These are phyloP conservation scores for Anacardium occidentale DNA, from an alignment of 345 rosid species.

Conservation along the genomic window DNA sequence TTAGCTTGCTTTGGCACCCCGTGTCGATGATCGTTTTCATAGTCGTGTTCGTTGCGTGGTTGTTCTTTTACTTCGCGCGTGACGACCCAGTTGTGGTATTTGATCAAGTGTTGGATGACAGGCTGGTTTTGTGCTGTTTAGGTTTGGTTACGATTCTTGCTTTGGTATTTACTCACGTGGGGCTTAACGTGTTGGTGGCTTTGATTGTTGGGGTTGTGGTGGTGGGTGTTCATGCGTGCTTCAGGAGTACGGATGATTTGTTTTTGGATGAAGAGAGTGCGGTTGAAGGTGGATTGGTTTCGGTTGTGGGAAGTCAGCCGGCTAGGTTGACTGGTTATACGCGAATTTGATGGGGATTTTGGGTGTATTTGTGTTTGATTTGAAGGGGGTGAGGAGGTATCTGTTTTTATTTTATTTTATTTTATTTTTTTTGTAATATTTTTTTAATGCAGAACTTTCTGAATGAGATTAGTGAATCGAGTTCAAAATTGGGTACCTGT, in stretches of 20 bases:
- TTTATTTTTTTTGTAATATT: not conserved
- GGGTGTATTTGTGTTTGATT: not conserved
- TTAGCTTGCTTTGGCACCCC: conserved; percentile 80
- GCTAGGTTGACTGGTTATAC: conserved; percentile 48
- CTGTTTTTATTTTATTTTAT: not conserved
- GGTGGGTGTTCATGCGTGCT: conserved; percentile 63
- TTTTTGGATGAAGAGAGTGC: conserved; percentile 66
- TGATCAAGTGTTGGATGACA: conserved; percentile 48
- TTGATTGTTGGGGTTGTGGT: conserved; percentile 51
- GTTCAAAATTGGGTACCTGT: too few species aligned
- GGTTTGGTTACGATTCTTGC: conserved; percentile 62
- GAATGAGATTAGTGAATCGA: not conserved
- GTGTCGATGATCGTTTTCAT: conserved; percentile 67
- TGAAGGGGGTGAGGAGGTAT: not conserved
- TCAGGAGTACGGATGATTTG: conserved; percentile 67
- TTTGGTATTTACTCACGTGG: conserved; percentile 75
- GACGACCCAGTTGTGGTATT: conserved; percentile 59
- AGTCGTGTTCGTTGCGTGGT: conserved; percentile 64
- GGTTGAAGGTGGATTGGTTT: conserved; percentile 57
- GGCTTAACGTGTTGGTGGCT: conserved; percentile 65
- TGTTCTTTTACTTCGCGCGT: conserved; percentile 68
- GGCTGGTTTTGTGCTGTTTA: conserved; percentile 47
- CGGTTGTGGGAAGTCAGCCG: conserved; percentile 55
- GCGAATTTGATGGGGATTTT: conserved; percentile 40
- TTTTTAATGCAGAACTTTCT: not conserved